These are phyloP conservation scores for Samsoniella hepiali DNA, from an alignment of 2,329 filamentous ascomycete species.

Conservation along the genomic window DNA sequence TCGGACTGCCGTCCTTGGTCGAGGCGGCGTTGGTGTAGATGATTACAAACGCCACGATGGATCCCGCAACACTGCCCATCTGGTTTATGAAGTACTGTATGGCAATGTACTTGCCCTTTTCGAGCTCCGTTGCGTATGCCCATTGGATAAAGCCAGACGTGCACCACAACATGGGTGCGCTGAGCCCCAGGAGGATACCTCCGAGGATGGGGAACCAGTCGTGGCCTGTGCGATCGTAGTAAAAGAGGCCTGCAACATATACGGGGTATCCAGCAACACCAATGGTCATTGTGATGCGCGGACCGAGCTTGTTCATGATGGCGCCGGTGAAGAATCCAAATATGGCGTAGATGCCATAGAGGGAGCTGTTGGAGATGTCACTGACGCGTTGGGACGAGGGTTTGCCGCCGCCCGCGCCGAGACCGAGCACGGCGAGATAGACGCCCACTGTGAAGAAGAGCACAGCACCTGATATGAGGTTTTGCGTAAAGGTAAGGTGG, in stretches of 20 bases:
- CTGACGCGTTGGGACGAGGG: constrained; percentile 17
- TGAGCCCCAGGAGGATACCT: constrained; percentile 18
- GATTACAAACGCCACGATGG: constrained; percentile 20
- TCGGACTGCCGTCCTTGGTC: constrained; percentile 14
- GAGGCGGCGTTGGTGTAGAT: constrained; percentile 14
- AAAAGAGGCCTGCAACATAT: constrained; percentile 17
- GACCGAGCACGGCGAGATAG: constrained; percentile 20
- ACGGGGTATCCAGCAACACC: constrained; percentile 19
- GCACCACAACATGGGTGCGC: constrained; percentile 16
- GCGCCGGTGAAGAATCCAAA: constrained; percentile 19
- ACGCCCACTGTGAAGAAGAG: constrained; percentile 21
- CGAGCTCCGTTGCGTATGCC: constrained; percentile 21
- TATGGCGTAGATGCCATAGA: constrained; percentile 19
- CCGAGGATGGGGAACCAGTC: constrained; percentile 19
- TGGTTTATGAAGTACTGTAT: constrained; percentile 19
- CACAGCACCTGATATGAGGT: constrained; percentile 15
- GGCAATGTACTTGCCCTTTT: constrained; percentile 21
- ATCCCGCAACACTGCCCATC: constrained; percentile 19
- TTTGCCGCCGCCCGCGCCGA: constrained; percentile 22
- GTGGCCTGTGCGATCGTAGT: constrained; percentile 20
- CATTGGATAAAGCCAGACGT: constrained; percentile 19
- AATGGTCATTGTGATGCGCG: constrained; percentile 14
- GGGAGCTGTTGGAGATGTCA: constrained; percentile 14
- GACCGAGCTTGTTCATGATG: constrained; percentile 19
- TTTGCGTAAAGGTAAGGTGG: constrained; percentile 14